Evolutionary conservation across 352 stramenopile genomes (phyloP).

Genomic region (Hyaloperonospora arabidopsidis): DNA sequence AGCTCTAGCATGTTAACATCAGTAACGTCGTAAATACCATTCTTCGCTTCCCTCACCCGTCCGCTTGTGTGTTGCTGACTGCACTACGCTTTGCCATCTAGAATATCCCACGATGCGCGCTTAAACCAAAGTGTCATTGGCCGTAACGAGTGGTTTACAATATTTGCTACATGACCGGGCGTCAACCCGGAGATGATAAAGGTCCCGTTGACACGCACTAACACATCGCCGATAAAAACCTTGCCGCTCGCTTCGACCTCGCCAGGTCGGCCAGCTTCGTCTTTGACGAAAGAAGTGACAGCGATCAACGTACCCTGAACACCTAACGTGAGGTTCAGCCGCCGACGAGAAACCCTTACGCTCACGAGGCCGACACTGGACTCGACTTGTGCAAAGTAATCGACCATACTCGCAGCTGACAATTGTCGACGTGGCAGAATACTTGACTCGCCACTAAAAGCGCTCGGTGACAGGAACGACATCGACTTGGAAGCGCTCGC

Average conservation of each 20-base stretch:
- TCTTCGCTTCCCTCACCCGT: neutral
- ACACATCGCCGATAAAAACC: constrained; percentile 53
- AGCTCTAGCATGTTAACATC: constrained; percentile 11
- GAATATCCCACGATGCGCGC: constrained; percentile 53
- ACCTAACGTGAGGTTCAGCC: constrained; percentile 54
- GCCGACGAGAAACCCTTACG: constrained; percentile 31
- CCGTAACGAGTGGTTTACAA: constrained; percentile 33
- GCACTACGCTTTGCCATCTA: constrained; percentile 30
- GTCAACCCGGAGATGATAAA: constrained; percentile 24
- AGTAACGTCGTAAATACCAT: constrained; percentile 20
- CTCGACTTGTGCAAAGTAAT: constrained; percentile 1
- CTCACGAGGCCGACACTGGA: constrained; percentile 25
- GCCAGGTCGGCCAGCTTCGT: constrained; percentile 37
- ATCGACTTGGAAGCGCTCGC: constrained; percentile 13
- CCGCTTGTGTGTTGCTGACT: constrained; percentile 6
- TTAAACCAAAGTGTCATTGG: constrained; percentile 56
- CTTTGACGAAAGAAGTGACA: constrained; percentile 52
- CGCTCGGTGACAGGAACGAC: constrained; percentile 45
- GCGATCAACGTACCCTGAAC: constrained; percentile 40
- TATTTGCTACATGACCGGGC: constrained; percentile 35
- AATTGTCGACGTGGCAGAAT: constrained; percentile 9
- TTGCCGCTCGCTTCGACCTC: constrained; percentile 68
- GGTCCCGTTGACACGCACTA: constrained; percentile 46
- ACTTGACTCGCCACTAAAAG: constrained; percentile 26
- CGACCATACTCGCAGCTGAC: neutral